Base-by-base conservation (phyloP, 805 yeast species). In the Wickerhamiella alocasiicola region DNA sequence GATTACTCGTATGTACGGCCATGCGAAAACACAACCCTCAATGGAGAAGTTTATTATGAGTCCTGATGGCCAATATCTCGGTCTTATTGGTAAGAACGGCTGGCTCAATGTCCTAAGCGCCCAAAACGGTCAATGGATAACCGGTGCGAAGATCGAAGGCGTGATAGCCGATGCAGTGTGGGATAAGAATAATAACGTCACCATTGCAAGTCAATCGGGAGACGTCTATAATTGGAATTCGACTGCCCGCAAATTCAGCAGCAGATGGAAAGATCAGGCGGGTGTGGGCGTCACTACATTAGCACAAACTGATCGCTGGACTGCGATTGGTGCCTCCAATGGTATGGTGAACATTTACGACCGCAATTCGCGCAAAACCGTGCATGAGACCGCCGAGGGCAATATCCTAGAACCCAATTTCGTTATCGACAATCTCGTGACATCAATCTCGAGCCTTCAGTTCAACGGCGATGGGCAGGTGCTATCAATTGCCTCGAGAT, bases 301-400 rank as follows among this genome's bases (percentile, higher is more conserved):
- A 18, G 76, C 74, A 39, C 61, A 82, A 17, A 93, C 93, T 11
- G 76, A 78, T 55, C 71, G 83, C 49, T 88, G 83, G 82, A 61
- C 82, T 43, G 98, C 98, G 0, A 66, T 91, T 43, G 99, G 98
- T 27, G 73, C 80, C 54, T 75, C 75, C 49, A 78, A 81, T 52
- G 99, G 99, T 48, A 74, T 84, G 46, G 98, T 91, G 12, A 82
- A 78, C 50, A 64, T 91, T 13, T 91, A 88, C 55, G 94, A 85
- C 56, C 67, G 79, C 25, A 41, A 44, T 7, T 48, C 54, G 28
- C 53, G 55, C 25, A 45, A 45, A 11, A 38, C 39, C 11, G 51
- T 50, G 6, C 35, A 46, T 27, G 40, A 70, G 42, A 29, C 46
- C 19, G 49, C 55, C 9, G 60, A 57, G 26, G 57, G 64, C 9